Percentiles rank a stretch among this genome's conserved stretches.
These are phyloP conservation scores for Dysphania ambrosioides DNA, from an alignment of 148 eudicot genomes.

Conservation along the genomic window DNA sequence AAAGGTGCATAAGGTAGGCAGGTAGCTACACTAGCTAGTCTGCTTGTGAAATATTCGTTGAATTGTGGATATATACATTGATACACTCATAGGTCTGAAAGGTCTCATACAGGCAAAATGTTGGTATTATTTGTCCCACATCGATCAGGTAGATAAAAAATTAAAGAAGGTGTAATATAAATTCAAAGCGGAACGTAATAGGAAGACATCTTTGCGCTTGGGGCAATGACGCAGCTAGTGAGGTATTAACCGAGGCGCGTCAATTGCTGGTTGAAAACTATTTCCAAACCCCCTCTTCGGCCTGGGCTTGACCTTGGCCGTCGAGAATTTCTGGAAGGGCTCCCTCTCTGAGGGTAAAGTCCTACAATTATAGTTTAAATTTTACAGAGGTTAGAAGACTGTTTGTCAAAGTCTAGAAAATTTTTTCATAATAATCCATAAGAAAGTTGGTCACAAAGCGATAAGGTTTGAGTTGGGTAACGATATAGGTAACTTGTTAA, in stretches of 20 bases:
- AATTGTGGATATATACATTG: too few relatives aligned
- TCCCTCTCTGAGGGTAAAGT: slow-evolving; percentile 34
- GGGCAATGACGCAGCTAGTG: slow-evolving; percentile 57
- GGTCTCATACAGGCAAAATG: too few relatives aligned
- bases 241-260: slow-evolving; percentile 57
- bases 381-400: too few relatives aligned
- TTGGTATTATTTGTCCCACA: slow-evolving; percentile 33
- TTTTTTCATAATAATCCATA: too few relatives aligned
- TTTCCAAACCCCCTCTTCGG: slow-evolving; percentile 57
- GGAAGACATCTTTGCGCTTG: slow-evolving; percentile 38
- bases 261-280: slow-evolving; percentile 61
- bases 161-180: background rate
- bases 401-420: too few relatives aligned
- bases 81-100: too few relatives aligned
- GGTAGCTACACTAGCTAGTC: too few relatives aligned
- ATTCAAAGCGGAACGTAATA: accelerated
- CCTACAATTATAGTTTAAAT: slow-evolving; percentile 27
- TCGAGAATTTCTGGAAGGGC: slow-evolving; percentile 52
- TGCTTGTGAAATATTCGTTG: too few relatives aligned
- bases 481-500: too few relatives aligned
- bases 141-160: background rate
- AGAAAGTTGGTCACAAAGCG: too few relatives aligned
- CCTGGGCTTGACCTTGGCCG: slow-evolving; percentile 38
- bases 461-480: too few relatives aligned
- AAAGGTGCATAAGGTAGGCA: too few relatives aligned